Evolutionary conservation across 305 asterid genomes (phyloP), one percentile per base, ranked within the genome.

Genomic region (Nicotiana rustica): DNA sequence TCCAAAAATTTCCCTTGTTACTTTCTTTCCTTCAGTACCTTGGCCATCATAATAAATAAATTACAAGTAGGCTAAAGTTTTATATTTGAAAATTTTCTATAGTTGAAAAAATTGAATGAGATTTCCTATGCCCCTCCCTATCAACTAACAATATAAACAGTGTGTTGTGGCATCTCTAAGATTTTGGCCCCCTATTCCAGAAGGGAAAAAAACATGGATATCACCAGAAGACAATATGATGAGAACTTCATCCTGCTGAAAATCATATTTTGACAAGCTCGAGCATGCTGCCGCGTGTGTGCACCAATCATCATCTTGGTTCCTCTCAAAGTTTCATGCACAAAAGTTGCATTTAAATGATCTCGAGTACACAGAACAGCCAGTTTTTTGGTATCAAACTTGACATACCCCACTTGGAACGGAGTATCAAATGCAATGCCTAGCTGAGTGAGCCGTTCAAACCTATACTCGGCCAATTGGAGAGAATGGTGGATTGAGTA

Each of bases 401-500:
- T 5, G 15, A 52, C 17, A 29, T 55, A 31, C 25, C 19, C 21
- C 64, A 57, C 1, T 0, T 55, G 17, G 17, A n/a, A 57, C 2
- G 21, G 3, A 57, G 62, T 57, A 17, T 0, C 7, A 64, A n/a
- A 41, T 25, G 21, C 31, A 33, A 57, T 1, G 19, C 21, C 8
- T 13, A 73, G 44, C n/a, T 21, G 49, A 82, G 64, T 13, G 41
- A 75, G 60, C 31, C 31, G 4, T 21, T 60, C 47, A 62, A 75
- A 60, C 60, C 86, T 92, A 96, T 21, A 90, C 97, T 68, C 98
- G 91, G 84, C 92, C 85, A 71, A 96, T 92, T 1, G 99, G 98
- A 84, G 99, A 96, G 87, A 96, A 94, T 0, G 98, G 98, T 12
- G 98, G 98, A 83, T 92, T 89, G 81, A 93, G 69, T 7, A 86